Conservation (phyloP, 192 early-diverging fungal genomes). For the Umbelopsis vinacea region DNA sequence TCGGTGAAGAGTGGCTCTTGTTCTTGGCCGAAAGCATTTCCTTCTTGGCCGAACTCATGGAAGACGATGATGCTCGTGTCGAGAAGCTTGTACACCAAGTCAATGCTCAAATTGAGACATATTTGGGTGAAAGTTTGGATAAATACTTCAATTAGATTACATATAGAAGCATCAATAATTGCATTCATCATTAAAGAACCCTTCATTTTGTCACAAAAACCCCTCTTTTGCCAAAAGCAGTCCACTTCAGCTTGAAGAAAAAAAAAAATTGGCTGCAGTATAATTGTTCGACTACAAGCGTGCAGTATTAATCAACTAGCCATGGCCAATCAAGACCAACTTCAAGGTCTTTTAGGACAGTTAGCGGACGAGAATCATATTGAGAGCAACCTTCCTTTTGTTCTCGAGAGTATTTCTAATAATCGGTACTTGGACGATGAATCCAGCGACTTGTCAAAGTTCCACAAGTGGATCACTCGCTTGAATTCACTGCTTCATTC, state of each 20-base stretch:
- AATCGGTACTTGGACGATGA: constrained; percentile 42
- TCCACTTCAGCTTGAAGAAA: not conserved
- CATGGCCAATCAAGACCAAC: constrained; percentile 12
- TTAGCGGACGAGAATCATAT: constrained; percentile 44
- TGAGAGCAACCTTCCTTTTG: constrained; percentile 48
- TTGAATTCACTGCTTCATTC: constrained; percentile 59
- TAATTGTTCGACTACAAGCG: not conserved
- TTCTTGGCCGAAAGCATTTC: constrained; percentile 95
- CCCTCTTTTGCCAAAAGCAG: constrained; percentile 4
- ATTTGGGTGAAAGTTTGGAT: constrained; percentile 89
- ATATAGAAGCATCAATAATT: not conserved
- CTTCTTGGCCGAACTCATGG: constrained; percentile 92
- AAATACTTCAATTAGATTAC: constrained; percentile 75
- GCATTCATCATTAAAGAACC: too few relatives aligned
- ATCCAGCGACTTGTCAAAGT: constrained; percentile 8
- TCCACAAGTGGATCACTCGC: constrained; percentile 58
- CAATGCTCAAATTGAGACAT: constrained; percentile 83
- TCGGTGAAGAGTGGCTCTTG: constrained; percentile 94
- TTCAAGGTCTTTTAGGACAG: constrained; percentile 28
- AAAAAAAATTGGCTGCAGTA: not conserved
- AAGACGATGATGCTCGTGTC: constrained; percentile 88
- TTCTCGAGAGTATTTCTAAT: constrained; percentile 50
- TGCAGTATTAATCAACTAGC: not conserved
- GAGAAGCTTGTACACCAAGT: constrained; percentile 82
- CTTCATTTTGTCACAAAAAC: not conserved